phyloP scores from a whole-genome alignment of 371 early-diverging fungal genomes.

The Mortierella sp. region DNA sequence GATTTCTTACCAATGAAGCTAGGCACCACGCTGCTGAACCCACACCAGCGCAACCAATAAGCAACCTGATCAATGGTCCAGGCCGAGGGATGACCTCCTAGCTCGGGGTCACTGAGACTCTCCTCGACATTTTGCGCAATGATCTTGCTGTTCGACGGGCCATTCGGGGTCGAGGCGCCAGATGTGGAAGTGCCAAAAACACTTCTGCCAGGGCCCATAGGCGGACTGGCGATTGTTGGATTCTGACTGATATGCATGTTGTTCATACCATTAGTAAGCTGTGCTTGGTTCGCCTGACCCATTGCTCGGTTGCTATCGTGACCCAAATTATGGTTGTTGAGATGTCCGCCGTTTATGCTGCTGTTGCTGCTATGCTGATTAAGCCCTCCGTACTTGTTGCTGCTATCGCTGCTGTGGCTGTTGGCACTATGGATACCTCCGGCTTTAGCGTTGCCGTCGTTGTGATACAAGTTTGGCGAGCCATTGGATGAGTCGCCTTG shows the following conservation, averaged over 20 bases:
- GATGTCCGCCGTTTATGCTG: constrained; percentile 1
- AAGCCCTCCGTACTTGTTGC: constrained; percentile 1
- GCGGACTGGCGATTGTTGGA: constrained; percentile 29
- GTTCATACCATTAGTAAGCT: constrained; percentile 16
- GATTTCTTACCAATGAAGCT: constrained; percentile 68
- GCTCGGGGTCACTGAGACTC: constrained; percentile 44
- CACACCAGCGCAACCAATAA: constrained; percentile 68
- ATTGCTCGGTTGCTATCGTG: constrained; percentile 8
- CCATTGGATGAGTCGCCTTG: constrained; percentile 15
- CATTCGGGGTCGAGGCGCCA: constrained; percentile 3
- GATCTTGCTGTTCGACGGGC: constrained; percentile 23
- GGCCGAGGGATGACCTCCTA: constrained; percentile 51
- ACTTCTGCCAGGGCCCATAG: constrained; percentile 18
- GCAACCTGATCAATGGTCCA: constrained; percentile 74
- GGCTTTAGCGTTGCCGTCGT: constrained; percentile 2
- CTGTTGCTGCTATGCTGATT: constrained; percentile 1
- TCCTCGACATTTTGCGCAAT: constrained; percentile 46
- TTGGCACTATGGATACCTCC: not conserved
- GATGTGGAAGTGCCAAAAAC: constrained; percentile 10
- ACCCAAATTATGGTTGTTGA: not conserved
- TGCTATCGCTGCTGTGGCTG: not conserved
- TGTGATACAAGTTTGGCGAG: not conserved
- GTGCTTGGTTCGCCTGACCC: constrained; percentile 10
- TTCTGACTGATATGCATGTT: constrained; percentile 49
- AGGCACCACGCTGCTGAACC: constrained; percentile 61